These are phyloP conservation scores for Curvularia sp. DNA, from an alignment of 2,329 filamentous ascomycete genomes.

Conservation along the genomic window DNA sequence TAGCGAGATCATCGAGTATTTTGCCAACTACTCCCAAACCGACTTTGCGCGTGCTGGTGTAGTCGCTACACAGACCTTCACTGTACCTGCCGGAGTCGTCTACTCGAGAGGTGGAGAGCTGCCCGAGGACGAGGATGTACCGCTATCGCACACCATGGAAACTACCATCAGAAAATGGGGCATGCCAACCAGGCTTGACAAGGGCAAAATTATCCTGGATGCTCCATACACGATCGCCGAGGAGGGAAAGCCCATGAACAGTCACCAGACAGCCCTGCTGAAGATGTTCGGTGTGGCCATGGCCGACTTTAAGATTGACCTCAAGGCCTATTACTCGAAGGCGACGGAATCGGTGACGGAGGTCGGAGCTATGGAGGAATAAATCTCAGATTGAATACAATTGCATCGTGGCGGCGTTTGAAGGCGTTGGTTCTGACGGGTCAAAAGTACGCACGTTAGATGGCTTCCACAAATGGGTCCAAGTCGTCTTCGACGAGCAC, in stretches of 20 bases:
- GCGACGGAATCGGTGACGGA: conserved; percentile 57
- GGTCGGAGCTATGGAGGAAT: conserved; percentile 58
- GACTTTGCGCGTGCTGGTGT: conserved; percentile 93
- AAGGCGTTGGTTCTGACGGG: conserved; percentile 29
- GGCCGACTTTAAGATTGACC: conserved; percentile 85
- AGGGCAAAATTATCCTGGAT: conserved; percentile 84
- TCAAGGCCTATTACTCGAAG: conserved; percentile 68
- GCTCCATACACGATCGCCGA: conserved; percentile 78
- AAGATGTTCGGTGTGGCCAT: conserved; percentile 93
- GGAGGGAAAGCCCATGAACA: conserved; percentile 84
- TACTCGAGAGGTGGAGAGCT: conserved; percentile 81
- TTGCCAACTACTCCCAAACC: conserved; percentile 73
- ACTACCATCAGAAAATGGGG: conserved; percentile 87
- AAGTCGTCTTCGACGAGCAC: conserved; percentile 22
- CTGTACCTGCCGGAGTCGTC: conserved; percentile 82
- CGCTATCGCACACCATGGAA: conserved; percentile 86
- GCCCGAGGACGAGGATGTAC: conserved; percentile 80
- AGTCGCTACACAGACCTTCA: conserved; percentile 75
- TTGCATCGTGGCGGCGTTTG: conserved; percentile 39
- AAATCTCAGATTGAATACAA: conserved; percentile 17
- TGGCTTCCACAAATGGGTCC: conserved; percentile 17
- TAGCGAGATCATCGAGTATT: conserved; percentile 72
- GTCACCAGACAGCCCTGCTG: conserved; percentile 87
- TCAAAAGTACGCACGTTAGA: conserved; percentile 29
- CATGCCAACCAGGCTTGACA: conserved; percentile 86